Evolutionary conservation across 148 eudicot species (phyloP), one percentile per base, ranked within the genome.

Genomic region (Nepenthes mirabilis): DNA sequence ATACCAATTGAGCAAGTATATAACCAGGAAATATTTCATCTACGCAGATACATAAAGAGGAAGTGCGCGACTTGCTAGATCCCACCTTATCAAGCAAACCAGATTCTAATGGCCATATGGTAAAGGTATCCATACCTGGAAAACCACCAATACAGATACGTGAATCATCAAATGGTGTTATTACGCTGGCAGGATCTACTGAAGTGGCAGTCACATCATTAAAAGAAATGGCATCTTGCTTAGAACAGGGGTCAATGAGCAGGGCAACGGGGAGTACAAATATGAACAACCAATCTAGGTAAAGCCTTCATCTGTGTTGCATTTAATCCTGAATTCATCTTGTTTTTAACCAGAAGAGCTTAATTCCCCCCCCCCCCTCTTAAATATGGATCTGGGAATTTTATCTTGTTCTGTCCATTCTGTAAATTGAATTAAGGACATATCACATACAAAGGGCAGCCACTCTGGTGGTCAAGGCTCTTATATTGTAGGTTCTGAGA

Each of bases 211-310:
- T 93, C 51, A 77, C 74, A 37, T 82, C 96, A 35, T 79, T 88
- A 43, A 88, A 86, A 76, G 99, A 93, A 78, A 93, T 93, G 99
- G 79, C 99, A 62, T 61, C 82, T 68, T 93, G 95, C 75, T 80
- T 93, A 50, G 99, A 89, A 70, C 96, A 89, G 79, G 99, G 99
- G 64, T 93, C 99, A 51, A 63, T 89, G 63, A 80, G 90, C 77
- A 74, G 99, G 76, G 99, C 99, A 48, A 93, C 99, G 1, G 99
- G 95, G 70, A 89, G 99, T 76, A 93, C 99, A 52, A 93, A 93
- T 70, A 93, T 93, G 99, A 93, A 93, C 75, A 80, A 89, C 66
- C 95, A 89, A 68, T 93, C 99, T 32, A 89, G 99, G 99, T 93
- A 58, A 50, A 64, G 45, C 45, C 8, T 40, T 3, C 11, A 49